Evolutionary conservation across 768 basidiomycete species (phyloP), one percentile per base, ranked within the genome.

Genomic region (Phlegmacium glaucopus): DNA sequence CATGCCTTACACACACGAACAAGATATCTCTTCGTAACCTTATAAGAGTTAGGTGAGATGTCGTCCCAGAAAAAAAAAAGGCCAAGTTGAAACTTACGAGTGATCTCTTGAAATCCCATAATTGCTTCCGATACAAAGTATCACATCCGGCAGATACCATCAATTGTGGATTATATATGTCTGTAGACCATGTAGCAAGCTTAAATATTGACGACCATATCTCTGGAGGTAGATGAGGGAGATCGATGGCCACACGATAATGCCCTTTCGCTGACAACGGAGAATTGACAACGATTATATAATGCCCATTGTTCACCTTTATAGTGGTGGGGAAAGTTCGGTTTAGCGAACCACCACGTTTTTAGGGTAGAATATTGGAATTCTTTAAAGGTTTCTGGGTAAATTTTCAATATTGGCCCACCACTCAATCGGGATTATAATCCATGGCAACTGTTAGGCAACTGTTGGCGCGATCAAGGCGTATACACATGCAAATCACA

Each of bases 191-290:
- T 9, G 62, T 60, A 17, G 65, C 68, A 22, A 52, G 42, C 22
- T 55, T 57, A 15, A 68, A 44, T 15, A 68, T 61, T 2, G 51
- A 42, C 4, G 50, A 34, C 60, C 65, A 63, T 15, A 68, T 30
- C 45, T 70, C 66, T 18, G 60, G 49, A 8, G 68, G 66, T 9
- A 70, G 42, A 17, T 53, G 38, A 12, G 56, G 49, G 11, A 57
- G 32, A 32, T 15, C 27, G 13, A 41, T 17, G 4, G 41, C 15
- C 10, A 29, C 13, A 26, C 25, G 34, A 30, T 60, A 53, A 18
- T 51, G 45, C 34, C 52, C 39, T 47, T 56, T 57, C 15, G 59
- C 54, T 44, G 59, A 58, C 59, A 60, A n/a, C n/a, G n/a, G n/a
- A n/a, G n/a, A n/a, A n/a, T n/a, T n/a, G n/a, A n/a, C n/a, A n/a